Base-by-base conservation (phyloP, 176 grass and related monocot genomes). In the Triticum urartu region DNA sequence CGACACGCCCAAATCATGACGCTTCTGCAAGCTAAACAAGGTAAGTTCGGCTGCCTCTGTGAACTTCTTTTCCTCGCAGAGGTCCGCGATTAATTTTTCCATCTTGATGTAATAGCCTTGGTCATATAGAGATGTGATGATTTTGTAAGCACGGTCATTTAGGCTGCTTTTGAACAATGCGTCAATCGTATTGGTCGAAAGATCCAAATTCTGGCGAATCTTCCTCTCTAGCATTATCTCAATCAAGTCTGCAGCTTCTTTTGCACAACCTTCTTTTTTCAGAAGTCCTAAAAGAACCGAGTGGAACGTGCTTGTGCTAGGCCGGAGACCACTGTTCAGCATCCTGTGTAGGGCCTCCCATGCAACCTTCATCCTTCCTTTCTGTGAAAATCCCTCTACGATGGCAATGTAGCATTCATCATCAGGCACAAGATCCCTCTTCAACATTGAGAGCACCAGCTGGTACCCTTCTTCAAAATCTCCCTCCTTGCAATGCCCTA, bases 91-190 rank as follows among this genome's bases (percentile, higher is more conserved):
- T 86, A 95, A 7, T 15, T 91, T 92, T 77, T 93, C 95, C 91
- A 95, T 93, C 87, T 91, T 95, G 66, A 95, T 87, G 89, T 80
- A 90, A 78, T 93, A 95, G 25, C 95, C 95, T 67, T 90, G 77
- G 58, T 91, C 80, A 79, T 92, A 98, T 38, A 93, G 77, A 38
- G 79, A 81, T 20, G 69, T 85, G 21, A 90, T 35, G 70, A 91
- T 75, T 78, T 89, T 84, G 65, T 90, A 95, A 60, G 93, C 93
- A 50, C 45, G 87, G 12, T 93, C 83, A 68, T 79, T 87, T 11
- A 83, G 75, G 68, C 59, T 36, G 52, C 65, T 89, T 75, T 74
- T 90, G 66, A 98, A 92, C 50, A 98, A 82, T n/a, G 40, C 48
- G 61, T 63, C 72, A 43, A 98, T 63, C 33, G 87, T 38, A 66